Percentiles rank a stretch among this genome's conserved stretches.
These are phyloP conservation scores for Thamnidium elegans DNA, from an alignment of 192 early-diverging fungal genomes.

Conservation along the genomic window DNA sequence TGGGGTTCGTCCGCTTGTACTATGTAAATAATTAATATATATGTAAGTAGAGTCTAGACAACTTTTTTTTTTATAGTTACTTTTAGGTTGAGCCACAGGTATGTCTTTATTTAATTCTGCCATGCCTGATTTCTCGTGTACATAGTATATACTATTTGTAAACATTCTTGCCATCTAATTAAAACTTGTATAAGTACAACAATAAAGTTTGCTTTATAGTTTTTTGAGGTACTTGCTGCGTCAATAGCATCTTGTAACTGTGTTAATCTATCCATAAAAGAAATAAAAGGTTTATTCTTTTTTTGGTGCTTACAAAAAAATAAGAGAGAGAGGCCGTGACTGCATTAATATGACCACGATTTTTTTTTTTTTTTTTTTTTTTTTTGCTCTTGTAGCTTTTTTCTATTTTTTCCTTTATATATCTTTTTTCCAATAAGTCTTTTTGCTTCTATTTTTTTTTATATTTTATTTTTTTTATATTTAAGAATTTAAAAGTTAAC, in stretches of 20 bases:
- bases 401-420: not conserved
- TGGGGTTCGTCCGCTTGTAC: conserved; percentile 47
- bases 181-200: not conserved
- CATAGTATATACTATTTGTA: conserved; percentile 53
- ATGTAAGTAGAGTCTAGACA: not conserved
- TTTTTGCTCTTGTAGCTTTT: too few species aligned
- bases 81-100: conserved; percentile 42
- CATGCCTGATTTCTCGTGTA: conserved; percentile 41
- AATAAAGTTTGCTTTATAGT: not conserved
- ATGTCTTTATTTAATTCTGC: conserved; percentile 38
- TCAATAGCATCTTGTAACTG: conserved; percentile 56
- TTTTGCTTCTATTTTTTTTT: too few species aligned
- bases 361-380: too few species aligned
- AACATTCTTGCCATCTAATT: conserved; percentile 50
- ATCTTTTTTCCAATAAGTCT: too few species aligned
- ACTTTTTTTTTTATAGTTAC: conserved; percentile 12
- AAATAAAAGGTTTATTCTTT: not conserved
- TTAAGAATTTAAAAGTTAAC: too few species aligned
- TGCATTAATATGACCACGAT: too few species aligned
- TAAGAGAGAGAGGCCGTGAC: too few species aligned
- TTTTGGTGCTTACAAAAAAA: too few species aligned
- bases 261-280: conserved; percentile 49
- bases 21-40: conserved; percentile 5
- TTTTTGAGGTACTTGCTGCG: conserved; percentile 21
- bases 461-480: too few species aligned